Percentiles rank a stretch among this genome's conserved stretches.
Conservation (phyloP, 768 basidiomycete species). For the Boletellus emodensis region DNA sequence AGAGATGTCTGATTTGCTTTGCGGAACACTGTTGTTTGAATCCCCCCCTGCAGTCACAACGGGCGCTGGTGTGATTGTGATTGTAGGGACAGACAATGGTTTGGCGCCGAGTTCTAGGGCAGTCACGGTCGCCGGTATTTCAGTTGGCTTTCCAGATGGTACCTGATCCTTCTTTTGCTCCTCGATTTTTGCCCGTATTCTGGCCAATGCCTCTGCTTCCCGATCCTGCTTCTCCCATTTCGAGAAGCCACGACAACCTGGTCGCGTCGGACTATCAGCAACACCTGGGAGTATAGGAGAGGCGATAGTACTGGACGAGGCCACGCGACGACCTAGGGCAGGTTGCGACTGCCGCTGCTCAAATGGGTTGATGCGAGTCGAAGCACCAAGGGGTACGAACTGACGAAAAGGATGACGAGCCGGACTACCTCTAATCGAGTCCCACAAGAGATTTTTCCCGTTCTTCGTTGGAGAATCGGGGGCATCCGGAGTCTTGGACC, state of each 20-base stretch:
- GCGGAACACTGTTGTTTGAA: slow-evolving; percentile 1
- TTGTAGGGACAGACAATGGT: slow-evolving; percentile 23
- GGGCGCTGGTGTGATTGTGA: slow-evolving; percentile 27
- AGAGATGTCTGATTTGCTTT: slow-evolving; percentile 15
- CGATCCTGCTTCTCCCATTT: slow-evolving; percentile 88
- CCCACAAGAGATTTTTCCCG: slow-evolving; percentile 74
- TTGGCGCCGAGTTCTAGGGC: slow-evolving; percentile 21
- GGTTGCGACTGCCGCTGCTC: slow-evolving; percentile 30
- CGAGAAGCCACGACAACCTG: slow-evolving; percentile 48
- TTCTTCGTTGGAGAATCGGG: slow-evolving; percentile 35
- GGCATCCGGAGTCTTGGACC: slow-evolving; percentile 41
- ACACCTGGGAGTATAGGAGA: slow-evolving; percentile 32
- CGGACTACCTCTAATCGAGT: slow-evolving; percentile 46
- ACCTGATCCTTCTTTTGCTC: slow-evolving; percentile 40
- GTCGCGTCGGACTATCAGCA: slow-evolving; percentile 54
- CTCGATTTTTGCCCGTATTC: slow-evolving; percentile 54
- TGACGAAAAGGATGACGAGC: slow-evolving; percentile 43
- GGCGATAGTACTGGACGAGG: slow-evolving; percentile 31
- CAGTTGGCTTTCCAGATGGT: slow-evolving; percentile 33
- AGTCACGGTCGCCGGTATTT: slow-evolving; percentile 25
- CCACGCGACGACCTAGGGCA: slow-evolving; percentile 42
- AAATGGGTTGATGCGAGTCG: slow-evolving; percentile 51
- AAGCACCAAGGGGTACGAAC: slow-evolving; percentile 42
- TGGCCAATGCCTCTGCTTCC: slow-evolving; percentile 75
- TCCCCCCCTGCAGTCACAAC: slow-evolving; percentile 5